Evolutionary conservation across 352 stramenopile genomes (phyloP), one percentile per base, ranked within the genome.

Genomic region (Phytophthora sansomeana): DNA sequence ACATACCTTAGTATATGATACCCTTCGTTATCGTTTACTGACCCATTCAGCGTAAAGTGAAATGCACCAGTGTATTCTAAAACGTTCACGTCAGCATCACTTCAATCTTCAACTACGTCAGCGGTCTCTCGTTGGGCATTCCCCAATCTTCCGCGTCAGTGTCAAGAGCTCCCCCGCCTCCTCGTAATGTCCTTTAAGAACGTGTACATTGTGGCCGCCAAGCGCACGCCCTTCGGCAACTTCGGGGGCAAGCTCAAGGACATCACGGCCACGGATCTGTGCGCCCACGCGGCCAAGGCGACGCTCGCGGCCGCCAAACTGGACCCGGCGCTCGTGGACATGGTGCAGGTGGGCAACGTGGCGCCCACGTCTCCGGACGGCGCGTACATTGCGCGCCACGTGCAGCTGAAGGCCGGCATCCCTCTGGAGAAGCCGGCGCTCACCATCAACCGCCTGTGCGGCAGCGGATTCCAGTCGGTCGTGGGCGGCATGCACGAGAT

Each of bases 401-500:
- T 99, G 44, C 94, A 85, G 30, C 75, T 99, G 5, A 96, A 98
- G 74, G 76, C 80, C 5, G 95, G 93, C 4, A 75, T 98, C 17
- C 86, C 89, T 6, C 85, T 98, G 48, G 72, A 97, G 10, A 92
- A 88, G 39, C 97, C 97, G 1, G 95, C 94, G 21, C 79, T 99
- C 9, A 99, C 97, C 19, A 90, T 99, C 55, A 99, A 99, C 85
- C 95, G 97, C 24, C 80, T 99, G 24, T 99, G 98, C 65, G 98
- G 97, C 54, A 97, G 81, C 35, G 97, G 97, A 48, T 99, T 99
- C 80, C 96, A 99, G 83, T 97, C 95, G 8, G 89, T 99, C 41
- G 81, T 98, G 42, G 84, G 96, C 59, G 93, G 92, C 26, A 79
- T 96, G 32, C 94, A 98, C 30, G 89, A 94, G 52, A 98, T 98